Evolutionary conservation across 164 flowering plant species (phyloP), one percentile per base, ranked within the genome.

Genomic region (Amborella trichopoda): DNA sequence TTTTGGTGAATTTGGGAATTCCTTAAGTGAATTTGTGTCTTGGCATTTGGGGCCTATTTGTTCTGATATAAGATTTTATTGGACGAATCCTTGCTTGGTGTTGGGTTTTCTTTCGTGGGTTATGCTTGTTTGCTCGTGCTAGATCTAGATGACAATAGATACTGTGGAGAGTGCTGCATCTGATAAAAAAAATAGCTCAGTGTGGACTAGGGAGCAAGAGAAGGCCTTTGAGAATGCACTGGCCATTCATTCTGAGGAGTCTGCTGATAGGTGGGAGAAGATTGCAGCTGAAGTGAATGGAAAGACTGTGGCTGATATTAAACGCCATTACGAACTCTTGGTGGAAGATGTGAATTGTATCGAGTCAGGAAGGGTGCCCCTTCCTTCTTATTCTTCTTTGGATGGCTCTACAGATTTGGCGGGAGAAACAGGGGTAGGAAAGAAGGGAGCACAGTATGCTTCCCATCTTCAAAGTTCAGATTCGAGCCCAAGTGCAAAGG

Each of bases 191-290:
- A 24, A 55, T 50, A 63, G 74, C 68, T 75, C 78, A 54, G 26
- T 20, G 25, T 86, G 97, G 97, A 79, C 67, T 63, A 65, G 82
- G 56, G 95, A 83, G 69, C 72, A 90, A 44, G 91, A 90, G 23
- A 86, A 68, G 65, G 80, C 79, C 26, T 90, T 90, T 58, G 97
- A 90, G 71, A 73, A 72, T 61, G 95, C 89, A 8, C 44, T 90
- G 25, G 94, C 83, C 16, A 64, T 53, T 51, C 46, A 74, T 64
- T 69, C 86, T 1, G 91, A 76, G 60, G 89, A 81, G 52, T 48
- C 55, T 37, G 22, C 49, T 5, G 91, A 90, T 59, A 69, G 84
- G 16, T 90, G 97, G 97, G 94, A 86, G 66, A 81, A 72, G 57
- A 86, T 90, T 54, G 78, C 87, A 0, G 80, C 70, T 1, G 78